Evolutionary conservation across 2,329 filamentous ascomycete genomes (phyloP).

Genomic region (Tolypocladium album): DNA sequence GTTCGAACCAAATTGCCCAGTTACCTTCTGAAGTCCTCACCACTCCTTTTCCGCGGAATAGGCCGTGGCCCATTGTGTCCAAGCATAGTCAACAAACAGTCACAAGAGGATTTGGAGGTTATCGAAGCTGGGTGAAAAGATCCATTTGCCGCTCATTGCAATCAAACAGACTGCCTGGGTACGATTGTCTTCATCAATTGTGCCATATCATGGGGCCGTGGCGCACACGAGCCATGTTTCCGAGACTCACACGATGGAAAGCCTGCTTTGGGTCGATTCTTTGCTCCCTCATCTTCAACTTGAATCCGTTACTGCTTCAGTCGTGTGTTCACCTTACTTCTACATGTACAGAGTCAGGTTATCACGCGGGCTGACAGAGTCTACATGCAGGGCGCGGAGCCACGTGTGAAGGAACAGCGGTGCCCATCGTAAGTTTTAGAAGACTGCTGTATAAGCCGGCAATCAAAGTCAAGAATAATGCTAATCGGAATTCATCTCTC

Average conservation of each 20-base stretch:
- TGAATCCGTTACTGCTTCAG: neutral
- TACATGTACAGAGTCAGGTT: neutral
- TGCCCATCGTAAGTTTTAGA: neutral
- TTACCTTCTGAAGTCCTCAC: neutral
- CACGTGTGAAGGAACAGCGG: neutral
- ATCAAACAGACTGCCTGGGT: too few species aligned
- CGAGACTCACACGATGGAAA: too few species aligned
- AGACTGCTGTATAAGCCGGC: neutral
- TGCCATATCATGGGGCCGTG: too few species aligned
- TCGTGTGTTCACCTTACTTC: neutral
- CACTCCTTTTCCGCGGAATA: neutral
- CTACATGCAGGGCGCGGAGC: neutral
- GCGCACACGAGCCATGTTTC: neutral
- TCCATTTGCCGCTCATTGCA: neutral
- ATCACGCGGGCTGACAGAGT: neutral
- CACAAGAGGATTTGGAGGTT: neutral
- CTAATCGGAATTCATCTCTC: too few species aligned
- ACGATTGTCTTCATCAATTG: neutral
- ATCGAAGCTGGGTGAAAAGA: too few species aligned
- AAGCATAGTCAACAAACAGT: neutral
- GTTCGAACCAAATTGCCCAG: neutral
- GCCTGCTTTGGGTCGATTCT: too few species aligned
- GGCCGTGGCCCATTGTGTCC: neutral
- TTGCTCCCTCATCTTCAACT: neutral
- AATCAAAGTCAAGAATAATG: neutral